These are phyloP conservation scores for Kwoniella sp. DNA, from an alignment of 768 basidiomycete species.

Conservation along the genomic window DNA sequence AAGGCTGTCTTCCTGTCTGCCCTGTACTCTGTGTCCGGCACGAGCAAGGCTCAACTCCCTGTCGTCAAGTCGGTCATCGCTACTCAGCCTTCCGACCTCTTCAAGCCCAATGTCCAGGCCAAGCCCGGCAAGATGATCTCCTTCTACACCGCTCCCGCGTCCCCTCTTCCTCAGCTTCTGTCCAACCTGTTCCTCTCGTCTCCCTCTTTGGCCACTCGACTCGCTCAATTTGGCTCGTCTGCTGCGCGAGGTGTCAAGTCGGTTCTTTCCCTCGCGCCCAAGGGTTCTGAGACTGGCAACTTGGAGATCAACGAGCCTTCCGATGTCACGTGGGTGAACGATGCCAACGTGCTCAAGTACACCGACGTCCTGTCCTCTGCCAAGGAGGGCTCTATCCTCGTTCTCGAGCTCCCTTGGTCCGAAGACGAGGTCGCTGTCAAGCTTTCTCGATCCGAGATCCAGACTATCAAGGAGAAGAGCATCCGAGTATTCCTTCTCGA, in stretches of 20 bases:
- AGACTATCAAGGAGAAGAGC: conserved; percentile 56
- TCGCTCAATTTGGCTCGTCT: conserved; percentile 48
- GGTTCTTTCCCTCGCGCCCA: conserved; percentile 48
- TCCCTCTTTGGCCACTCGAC: conserved; percentile 50
- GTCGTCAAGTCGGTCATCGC: conserved; percentile 35
- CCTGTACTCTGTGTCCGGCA: conserved; percentile 41
- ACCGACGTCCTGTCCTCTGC: conserved; percentile 69
- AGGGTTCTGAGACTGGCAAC: conserved; percentile 27
- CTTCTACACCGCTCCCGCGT: conserved; percentile 62
- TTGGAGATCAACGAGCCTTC: conserved; percentile 56
- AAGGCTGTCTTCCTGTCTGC: conserved; percentile 39
- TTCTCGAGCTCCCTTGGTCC: conserved; percentile 77
- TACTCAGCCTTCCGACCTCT: conserved; percentile 10
- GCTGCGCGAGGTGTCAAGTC: conserved; percentile 50
- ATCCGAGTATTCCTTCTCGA: conserved; percentile 51
- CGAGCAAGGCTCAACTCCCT: conserved; percentile 30
- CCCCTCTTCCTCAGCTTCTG: conserved; percentile 56
- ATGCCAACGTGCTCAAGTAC: conserved; percentile 70
- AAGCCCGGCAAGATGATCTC: conserved; percentile 55
- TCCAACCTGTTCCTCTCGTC: conserved; percentile 52
- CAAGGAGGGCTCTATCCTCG: conserved; percentile 59
- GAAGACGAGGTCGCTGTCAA: conserved; percentile 67
- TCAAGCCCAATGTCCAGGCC: neutral
- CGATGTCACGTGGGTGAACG: conserved; percentile 67
- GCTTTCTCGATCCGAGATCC: conserved; percentile 57